Base-by-base conservation (phyloP, 352 stramenopile species). In the Bremia lactucae region DNA sequence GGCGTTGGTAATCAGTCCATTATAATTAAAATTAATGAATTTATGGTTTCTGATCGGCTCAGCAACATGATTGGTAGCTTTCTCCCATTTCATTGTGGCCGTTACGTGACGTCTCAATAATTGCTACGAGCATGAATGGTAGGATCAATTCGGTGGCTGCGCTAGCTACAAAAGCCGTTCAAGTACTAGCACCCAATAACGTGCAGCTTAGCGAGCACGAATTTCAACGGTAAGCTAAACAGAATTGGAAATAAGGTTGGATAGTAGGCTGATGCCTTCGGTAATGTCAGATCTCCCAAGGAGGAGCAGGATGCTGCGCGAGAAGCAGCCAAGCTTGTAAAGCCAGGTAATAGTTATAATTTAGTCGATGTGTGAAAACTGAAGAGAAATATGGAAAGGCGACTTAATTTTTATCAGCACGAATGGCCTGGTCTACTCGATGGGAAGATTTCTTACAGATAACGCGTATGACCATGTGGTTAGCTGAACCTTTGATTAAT, bases 371-470 rank as follows among this genome's bases (percentile, higher is more conserved):
- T n/a, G n/a, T n/a, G n/a, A n/a, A n/a, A n/a, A n/a, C n/a, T n/a
- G n/a, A n/a, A n/a, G n/a, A n/a, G n/a, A n/a, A n/a, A n/a, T n/a
- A n/a, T 13, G 25, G 24, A 6, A n/a, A 87, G 75, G 75, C 28
- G 75, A 87, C 46, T 29, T 87, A 33, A 83, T 87, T 38, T 87
- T 87, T 46, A 87, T 85, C 48, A 87, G 72, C 2, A 85, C 75
- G 2, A 80, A 59, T 41, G 75, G 75, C 10, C 64, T 83, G 41
- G 47, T 84, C 6, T 87, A 83, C 37, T 87, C 72, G 13, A 55
- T 79, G 25, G 72, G 60, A 19, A 62, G 75, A 36, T 83, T 68
- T 33, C 19, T 82, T 23, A 77, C 67, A 3, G 59, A 72, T 31
- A 87, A 76, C 25, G 70, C 77, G 7, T 87, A 87, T 35, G 75